These are phyloP conservation scores for Solanum medicagineum DNA, from an alignment of 257 asterid species.

Conservation along the genomic window DNA sequence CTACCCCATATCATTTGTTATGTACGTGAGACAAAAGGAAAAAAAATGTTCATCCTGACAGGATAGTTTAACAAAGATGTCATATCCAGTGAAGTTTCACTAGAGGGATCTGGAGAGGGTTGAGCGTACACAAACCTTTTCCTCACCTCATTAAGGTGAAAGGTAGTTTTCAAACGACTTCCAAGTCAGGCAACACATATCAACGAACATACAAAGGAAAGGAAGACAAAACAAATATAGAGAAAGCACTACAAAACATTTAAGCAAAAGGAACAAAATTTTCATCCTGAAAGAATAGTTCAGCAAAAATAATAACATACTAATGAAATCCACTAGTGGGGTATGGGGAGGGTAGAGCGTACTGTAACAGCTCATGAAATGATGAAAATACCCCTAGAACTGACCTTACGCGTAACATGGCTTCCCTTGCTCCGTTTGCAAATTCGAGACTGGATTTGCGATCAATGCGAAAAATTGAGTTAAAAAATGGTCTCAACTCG, in stretches of 20 bases:
- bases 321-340: neutral
- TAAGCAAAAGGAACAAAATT: too few species aligned
- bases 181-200: neutral
- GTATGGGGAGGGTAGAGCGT: too few species aligned
- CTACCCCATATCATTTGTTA: neutral
- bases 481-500: too few species aligned
- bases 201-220: neutral
- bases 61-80: neutral
- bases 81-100: neutral
- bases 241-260: too few species aligned
- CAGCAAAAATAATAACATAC: neutral
- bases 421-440: too few species aligned
- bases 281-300: too few species aligned
- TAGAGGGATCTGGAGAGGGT: neutral
- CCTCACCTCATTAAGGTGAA: neutral
- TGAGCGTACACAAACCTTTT: neutral
- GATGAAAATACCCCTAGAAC: too few species aligned
- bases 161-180: neutral
- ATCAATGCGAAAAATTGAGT: too few species aligned
- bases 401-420: too few species aligned
- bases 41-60: neutral
- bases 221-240: neutral
- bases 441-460: too few species aligned
- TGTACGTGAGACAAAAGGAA: neutral
- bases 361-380: too few species aligned